Evolutionary conservation across 495 filamentous ascomycete species (phyloP), one percentile per base, ranked within the genome.

Genomic region (Annulohypoxylon nitens): DNA sequence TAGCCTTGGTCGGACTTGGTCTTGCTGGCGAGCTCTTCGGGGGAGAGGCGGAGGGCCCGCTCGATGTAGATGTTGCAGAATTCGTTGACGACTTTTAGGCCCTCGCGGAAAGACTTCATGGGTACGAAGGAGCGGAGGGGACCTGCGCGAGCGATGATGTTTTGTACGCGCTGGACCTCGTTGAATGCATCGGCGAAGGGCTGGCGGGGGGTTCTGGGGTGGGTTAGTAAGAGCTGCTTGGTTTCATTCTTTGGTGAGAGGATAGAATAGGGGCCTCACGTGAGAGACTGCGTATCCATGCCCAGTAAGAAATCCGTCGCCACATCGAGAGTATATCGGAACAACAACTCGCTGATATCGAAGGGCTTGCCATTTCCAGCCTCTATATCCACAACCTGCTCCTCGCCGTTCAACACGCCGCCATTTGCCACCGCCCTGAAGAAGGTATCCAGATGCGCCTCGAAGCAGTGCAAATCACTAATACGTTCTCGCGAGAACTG

Each of bases 261-360:
- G 30, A 16, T 0, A 47, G 4, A 45, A 47, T 16, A 36, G 62
- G 39, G 20, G 16, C 34, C 80, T 74, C 62, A 85, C 81, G 78
- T 81, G n/a, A 95, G 83, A 72, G 89, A 93, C 68, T 92, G 86
- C 12, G 93, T 89, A 59, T 89, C 88, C 54, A 90, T 82, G 12
- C 95, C 95, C n/a, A 97, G 86, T 37, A 98, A 82, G 77, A 96
- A 97, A 65, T 95, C 92, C 12, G 94, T 96, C 1, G 93, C 90
- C 1, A 90, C 83, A 78, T 98, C 94, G 9, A 98, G 83, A 1
- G 93, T 95, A 71, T 91, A 93, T 8, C 93, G 87, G 83, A 93
- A 95, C 78, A 95, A 90, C 18, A 95, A 82, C 8, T 90, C 87
- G 34, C 86, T 85, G 37, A 95, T 86, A 78, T 97, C 89, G 20